Conservation (phyloP, 805 yeast genomes). For the Suhomyces xylopsoci region DNA sequence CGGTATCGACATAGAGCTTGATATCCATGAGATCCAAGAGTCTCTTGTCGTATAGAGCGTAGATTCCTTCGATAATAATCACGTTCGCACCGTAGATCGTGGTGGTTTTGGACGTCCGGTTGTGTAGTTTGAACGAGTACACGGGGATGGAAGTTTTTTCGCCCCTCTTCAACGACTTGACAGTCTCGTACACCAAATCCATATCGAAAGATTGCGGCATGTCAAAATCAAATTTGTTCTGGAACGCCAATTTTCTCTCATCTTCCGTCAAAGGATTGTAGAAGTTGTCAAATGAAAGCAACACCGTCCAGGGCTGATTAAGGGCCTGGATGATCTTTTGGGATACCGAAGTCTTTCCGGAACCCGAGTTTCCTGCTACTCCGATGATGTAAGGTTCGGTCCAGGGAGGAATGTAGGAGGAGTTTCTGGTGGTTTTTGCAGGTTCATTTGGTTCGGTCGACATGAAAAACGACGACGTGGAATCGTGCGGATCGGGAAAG, state of each 20-base stretch:
- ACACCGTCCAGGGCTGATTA: constrained; percentile 92
- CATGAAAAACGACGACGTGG: constrained; percentile 27
- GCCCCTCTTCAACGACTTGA: constrained; percentile 69
- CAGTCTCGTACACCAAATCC: constrained; percentile 63
- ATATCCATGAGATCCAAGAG: constrained; percentile 75
- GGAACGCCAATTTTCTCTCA: constrained; percentile 61
- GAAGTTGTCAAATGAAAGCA: constrained; percentile 86
- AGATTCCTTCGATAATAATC: constrained; percentile 87
- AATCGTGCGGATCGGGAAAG: constrained; percentile 21
- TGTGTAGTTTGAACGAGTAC: constrained; percentile 70
- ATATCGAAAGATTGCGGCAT: constrained; percentile 81
- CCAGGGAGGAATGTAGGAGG: constrained; percentile 41
- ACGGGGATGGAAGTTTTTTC: constrained; percentile 40
- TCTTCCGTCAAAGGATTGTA: constrained; percentile 70
- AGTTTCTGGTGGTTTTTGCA: constrained; percentile 4
- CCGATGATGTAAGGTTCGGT: constrained; percentile 48
- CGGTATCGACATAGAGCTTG: constrained; percentile 90
- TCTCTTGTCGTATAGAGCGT: constrained; percentile 70
- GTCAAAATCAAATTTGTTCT: constrained; percentile 80
- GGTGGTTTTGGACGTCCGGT: constrained; percentile 57
- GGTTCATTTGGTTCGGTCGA: background rate
- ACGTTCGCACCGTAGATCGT: constrained; percentile 93
- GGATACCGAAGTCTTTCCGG: constrained; percentile 93
- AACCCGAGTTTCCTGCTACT: constrained; percentile 52
- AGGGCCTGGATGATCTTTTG: constrained; percentile 70